Conservation (phyloP, 345 rosid species). For the Pistacia vera region DNA sequence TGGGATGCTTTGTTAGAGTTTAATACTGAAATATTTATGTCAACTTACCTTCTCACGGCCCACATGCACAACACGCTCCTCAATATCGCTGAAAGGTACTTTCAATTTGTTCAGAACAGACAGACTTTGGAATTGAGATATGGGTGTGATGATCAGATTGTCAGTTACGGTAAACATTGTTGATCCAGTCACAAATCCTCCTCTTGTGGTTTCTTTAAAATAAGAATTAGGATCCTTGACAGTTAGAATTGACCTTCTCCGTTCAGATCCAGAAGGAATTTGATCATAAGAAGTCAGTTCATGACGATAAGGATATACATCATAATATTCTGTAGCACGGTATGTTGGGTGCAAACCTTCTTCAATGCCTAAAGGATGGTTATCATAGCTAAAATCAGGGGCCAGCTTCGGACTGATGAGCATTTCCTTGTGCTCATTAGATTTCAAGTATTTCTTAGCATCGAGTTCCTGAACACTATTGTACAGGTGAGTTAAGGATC, state of each 20-base stretch:
- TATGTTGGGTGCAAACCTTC: not conserved
- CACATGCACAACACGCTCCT: constrained; percentile 12
- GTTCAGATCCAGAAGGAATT: fast-evolving
- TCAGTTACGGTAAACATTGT: constrained; percentile 22
- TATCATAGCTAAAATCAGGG: constrained; percentile 8
- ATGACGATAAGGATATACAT: too few species aligned
- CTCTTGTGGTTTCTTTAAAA: not conserved
- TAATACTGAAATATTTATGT: too few species aligned
- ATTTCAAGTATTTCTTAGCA: constrained; percentile 10
- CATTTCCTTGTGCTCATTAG: not conserved
- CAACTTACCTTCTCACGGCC: constrained; percentile 20
- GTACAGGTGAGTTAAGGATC: constrained; percentile 19
- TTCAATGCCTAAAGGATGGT: constrained; percentile 13
- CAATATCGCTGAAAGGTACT: constrained; percentile 24
- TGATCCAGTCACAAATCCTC: constrained; percentile 16
- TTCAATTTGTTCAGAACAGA: constrained; percentile 13
- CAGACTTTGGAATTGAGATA: constrained; percentile 11
- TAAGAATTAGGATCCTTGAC: constrained; percentile 15
- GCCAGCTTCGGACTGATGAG: constrained; percentile 24
- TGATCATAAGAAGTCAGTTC: not conserved
- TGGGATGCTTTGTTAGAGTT: too few species aligned
- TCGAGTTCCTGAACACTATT: constrained; percentile 17
- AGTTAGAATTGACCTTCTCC: not conserved
- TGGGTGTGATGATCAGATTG: constrained; percentile 16
- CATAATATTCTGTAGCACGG: not conserved